Evolutionary conservation across 2,329 filamentous ascomycete species (phyloP).

Genomic region (Mycosphaerella sp.): DNA sequence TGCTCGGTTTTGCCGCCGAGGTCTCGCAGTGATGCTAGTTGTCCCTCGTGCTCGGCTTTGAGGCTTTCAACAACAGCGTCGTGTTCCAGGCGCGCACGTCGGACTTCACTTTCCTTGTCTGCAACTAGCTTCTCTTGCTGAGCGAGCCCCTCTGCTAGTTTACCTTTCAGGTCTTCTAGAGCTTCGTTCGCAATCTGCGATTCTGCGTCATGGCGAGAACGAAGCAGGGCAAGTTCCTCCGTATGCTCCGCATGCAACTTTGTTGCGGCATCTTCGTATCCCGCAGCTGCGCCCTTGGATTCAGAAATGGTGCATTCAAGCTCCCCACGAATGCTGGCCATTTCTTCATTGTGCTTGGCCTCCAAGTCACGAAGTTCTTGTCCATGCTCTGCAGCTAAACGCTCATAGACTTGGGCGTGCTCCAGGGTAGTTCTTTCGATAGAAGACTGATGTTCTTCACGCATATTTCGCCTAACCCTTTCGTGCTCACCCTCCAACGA

Average conservation of each 20-base stretch:
- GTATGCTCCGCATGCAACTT: constrained; percentile 2
- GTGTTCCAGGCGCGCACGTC: constrained; percentile 1
- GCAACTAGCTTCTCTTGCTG: constrained; percentile 6
- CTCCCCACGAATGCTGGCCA: not conserved
- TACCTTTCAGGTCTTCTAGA: not conserved
- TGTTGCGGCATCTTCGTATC: not conserved
- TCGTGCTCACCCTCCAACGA: not conserved
- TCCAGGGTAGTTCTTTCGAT: not conserved
- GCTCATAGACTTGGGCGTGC: not conserved
- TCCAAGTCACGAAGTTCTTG: not conserved
- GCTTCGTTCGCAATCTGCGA: not conserved
- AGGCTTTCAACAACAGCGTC: not conserved
- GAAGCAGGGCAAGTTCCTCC: not conserved
- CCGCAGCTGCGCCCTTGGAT: not conserved
- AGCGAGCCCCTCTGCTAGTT: not conserved
- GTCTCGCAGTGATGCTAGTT: constrained; percentile 8
- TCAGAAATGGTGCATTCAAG: not conserved
- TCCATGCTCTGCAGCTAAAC: not conserved
- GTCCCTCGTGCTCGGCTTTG: constrained; percentile 1
- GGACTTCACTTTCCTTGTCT: constrained; percentile 1
- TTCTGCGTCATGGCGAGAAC: not conserved
- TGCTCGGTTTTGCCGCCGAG: not conserved
- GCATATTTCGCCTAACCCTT: not conserved
- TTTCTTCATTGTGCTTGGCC: not conserved
- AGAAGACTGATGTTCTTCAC: not conserved